Conservation (phyloP, 163 green algal genomes). For the Chlorella variabilis region DNA sequence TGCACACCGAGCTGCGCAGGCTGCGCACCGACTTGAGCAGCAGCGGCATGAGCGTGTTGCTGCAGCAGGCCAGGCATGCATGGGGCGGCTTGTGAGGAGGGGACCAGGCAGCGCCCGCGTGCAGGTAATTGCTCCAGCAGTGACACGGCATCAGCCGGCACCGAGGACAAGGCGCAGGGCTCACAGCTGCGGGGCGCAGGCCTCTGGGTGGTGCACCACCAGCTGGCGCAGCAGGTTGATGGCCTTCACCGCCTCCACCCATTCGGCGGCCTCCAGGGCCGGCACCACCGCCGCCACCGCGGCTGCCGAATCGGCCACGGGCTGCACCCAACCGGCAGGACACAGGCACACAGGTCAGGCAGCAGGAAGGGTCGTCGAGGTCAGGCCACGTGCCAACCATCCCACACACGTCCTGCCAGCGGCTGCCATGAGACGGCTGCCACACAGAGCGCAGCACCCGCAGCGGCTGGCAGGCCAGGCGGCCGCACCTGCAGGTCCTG, state of each 20-base stretch:
- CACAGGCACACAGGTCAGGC: not conserved
- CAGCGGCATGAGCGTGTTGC: constrained; percentile 34
- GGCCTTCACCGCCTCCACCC: constrained; percentile 29
- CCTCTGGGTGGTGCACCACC: constrained; percentile 23
- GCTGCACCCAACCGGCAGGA: not conserved
- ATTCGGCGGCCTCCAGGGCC: constrained; percentile 37
- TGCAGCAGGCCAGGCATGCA: not conserved
- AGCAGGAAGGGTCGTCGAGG: not conserved
- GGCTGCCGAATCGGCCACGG: not conserved
- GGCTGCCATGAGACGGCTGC: not conserved
- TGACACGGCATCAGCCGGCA: not conserved
- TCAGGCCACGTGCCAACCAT: too few species aligned
- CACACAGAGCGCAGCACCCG: too few species aligned
- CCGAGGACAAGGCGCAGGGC: not conserved
- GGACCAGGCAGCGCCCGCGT: not conserved
- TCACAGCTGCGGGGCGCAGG: constrained; percentile 27
- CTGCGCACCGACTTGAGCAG: constrained; percentile 61
- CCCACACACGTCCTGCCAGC: not conserved
- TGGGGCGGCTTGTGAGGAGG: not conserved
- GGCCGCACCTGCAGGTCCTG: constrained; percentile 36
- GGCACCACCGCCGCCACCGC: not conserved
- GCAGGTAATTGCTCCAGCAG: too few species aligned
- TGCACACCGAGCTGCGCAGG: constrained; percentile 62
- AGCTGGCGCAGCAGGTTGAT: constrained; percentile 48
- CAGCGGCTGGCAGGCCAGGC: not conserved